These are phyloP conservation scores for Nannochloris sp. DNA, from an alignment of 139 green algal species.

Conservation along the genomic window DNA sequence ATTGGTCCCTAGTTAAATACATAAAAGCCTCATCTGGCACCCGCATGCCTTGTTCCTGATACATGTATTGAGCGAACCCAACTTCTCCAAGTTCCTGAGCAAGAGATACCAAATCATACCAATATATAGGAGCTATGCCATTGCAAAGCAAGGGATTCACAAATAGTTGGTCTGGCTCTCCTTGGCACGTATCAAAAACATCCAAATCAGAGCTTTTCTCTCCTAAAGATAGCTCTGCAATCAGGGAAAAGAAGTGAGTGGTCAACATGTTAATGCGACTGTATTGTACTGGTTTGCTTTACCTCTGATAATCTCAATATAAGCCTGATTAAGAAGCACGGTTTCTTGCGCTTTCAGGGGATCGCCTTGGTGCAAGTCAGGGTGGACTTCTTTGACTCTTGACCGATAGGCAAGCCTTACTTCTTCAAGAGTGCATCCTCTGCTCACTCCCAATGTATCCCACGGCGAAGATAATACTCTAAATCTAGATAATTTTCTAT, in stretches of 20 bases:
- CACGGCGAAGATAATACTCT: no score
- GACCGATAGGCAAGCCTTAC: not conserved
- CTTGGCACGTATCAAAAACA: constrained; percentile 33
- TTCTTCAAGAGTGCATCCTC: not conserved
- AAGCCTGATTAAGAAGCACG: no score
- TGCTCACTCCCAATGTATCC: no score
- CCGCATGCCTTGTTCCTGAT: not conserved
- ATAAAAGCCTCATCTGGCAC: constrained; percentile 2
- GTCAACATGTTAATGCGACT: no score
- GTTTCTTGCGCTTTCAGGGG: not conserved
- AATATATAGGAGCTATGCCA: constrained; percentile 32
- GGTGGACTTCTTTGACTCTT: not conserved
- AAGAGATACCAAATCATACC: constrained; percentile 32
- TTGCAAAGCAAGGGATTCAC: constrained; percentile 46
- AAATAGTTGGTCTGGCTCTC: constrained; percentile 30
- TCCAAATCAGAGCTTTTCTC: not conserved
- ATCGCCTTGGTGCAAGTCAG: not conserved
- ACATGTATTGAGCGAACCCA: not conserved
- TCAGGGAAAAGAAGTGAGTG: no score
- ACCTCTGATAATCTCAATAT: no score
- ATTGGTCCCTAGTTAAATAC: constrained; percentile 20
- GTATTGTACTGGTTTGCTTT: no score
- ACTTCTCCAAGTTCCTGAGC: not conserved
- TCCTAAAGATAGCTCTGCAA: no score
- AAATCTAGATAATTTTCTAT: no score